A percentile compares a stretch with the other conserved stretches of the same genome.
Conservation (phyloP, 345 rosid genomes). For the Hibiscus tridactylites region DNA sequence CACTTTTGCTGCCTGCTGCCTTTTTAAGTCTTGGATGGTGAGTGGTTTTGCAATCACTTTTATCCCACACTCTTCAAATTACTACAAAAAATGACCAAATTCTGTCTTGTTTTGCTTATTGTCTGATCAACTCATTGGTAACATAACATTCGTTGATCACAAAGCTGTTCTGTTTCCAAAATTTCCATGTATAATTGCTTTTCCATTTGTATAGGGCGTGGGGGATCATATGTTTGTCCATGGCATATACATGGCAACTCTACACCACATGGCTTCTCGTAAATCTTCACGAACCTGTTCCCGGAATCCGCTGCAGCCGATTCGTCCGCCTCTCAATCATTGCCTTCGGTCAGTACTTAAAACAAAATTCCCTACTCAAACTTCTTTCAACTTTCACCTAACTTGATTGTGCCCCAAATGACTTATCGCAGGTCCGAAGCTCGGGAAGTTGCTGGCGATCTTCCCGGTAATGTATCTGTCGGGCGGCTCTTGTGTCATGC, state of each 20-base stretch:
- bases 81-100: neutral
- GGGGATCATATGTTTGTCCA: conserved; percentile 28
- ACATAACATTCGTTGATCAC: neutral
- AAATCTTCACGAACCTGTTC: conserved; percentile 28
- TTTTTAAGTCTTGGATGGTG: conserved; percentile 41
- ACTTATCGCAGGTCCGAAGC: conserved; percentile 28
- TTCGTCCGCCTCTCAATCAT: conserved; percentile 39
- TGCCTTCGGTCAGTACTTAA: conserved; percentile 38
- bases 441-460: conserved; percentile 39
- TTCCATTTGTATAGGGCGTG: conserved; percentile 27
- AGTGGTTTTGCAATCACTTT: neutral
- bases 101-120: neutral
- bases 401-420: neutral
- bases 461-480: conserved; percentile 62
- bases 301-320: conserved; percentile 41
- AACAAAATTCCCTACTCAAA: neutral
- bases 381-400: neutral
- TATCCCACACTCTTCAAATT: neutral
- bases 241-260: conserved; percentile 36
- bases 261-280: conserved; percentile 42
- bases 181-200: neutral
- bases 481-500: conserved; percentile 40
- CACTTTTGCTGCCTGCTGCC: conserved; percentile 38
- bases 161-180: neutral
- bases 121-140: neutral